These are phyloP conservation scores for Hyphopichia homilentoma DNA, from an alignment of 805 yeast species.

Conservation along the genomic window DNA sequence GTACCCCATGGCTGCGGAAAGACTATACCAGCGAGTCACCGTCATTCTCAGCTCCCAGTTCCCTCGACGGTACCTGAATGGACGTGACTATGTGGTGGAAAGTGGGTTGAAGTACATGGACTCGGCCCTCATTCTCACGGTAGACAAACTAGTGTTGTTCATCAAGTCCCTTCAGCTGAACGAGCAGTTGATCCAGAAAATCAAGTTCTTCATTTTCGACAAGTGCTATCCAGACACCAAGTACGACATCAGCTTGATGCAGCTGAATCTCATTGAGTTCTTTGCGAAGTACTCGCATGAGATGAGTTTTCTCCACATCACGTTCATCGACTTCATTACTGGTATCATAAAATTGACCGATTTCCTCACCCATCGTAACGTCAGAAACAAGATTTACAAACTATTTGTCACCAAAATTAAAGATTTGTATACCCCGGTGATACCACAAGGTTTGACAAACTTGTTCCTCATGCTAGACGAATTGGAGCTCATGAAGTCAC, in stretches of 20 bases:
- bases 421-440: conserved; percentile 21
- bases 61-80: conserved; percentile 16
- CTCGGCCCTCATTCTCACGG: conserved; percentile 20
- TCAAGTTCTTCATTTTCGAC: conserved; percentile 31
- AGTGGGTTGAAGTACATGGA: conserved; percentile 29
- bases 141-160: conserved; percentile 15
- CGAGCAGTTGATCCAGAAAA: conserved; percentile 14
- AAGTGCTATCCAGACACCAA: conserved; percentile 18
- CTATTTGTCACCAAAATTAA: conserved; percentile 21
- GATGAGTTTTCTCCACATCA: conserved; percentile 27
- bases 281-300: conserved; percentile 21
- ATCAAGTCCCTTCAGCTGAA: conserved; percentile 15
- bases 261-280: conserved; percentile 20
- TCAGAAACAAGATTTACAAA: conserved; percentile 26
- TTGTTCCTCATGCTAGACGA: conserved; percentile 31
- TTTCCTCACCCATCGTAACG: conserved; percentile 18
- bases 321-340: conserved; percentile 23
- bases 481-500: conserved; percentile 16
- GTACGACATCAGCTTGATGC: conserved; percentile 13
- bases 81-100: conserved; percentile 17
- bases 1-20: conserved; percentile 17
- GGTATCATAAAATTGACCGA: conserved; percentile 22
- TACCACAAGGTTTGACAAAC: conserved; percentile 26
- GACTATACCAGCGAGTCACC: conserved; percentile 27
- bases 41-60: conserved; percentile 25